Conservation (phyloP, 1,284 basidiomycete genomes). For the Ustilago xerochloae region DNA sequence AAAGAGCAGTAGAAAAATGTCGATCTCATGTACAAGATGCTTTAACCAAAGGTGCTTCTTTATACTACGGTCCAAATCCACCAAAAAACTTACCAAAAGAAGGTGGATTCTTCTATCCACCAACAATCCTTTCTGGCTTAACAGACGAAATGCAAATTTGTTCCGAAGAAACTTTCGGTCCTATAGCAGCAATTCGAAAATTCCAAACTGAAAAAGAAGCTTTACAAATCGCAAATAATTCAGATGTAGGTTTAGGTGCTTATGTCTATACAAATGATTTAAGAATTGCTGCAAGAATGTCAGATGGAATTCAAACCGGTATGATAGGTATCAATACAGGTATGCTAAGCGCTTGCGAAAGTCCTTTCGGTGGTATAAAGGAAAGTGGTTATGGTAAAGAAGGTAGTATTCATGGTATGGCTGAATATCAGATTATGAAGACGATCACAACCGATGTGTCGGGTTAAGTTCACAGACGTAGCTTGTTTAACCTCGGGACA, state of each 20-base stretch:
- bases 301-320: slow-evolving; percentile 45
- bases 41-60: slow-evolving; percentile 30
- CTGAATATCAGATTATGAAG: slow-evolving; percentile 42
- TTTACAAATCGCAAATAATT: slow-evolving; percentile 45
- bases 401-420: slow-evolving; percentile 30
- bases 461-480: background rate
- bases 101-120: slow-evolving; percentile 54
- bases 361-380: slow-evolving; percentile 43
- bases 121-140: slow-evolving; percentile 54
- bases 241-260: slow-evolving; percentile 46
- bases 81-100: background rate
- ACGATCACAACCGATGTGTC: slow-evolving; percentile 35
- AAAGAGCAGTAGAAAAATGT: slow-evolving; percentile 45
- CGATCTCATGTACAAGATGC: slow-evolving; percentile 34
- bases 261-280: slow-evolving; percentile 53
- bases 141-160: slow-evolving; percentile 53
- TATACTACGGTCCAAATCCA: slow-evolving; percentile 35
- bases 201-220: slow-evolving; percentile 57
- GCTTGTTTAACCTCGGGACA: background rate
- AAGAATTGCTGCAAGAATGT: slow-evolving; percentile 33
- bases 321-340: slow-evolving; percentile 57
- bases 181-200: slow-evolving; percentile 49
- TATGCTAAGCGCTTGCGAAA: slow-evolving; percentile 45
- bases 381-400: slow-evolving; percentile 43
- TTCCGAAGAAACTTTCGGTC: slow-evolving; percentile 60